Percentiles rank a stretch among this genome's conserved stretches.
These are phyloP conservation scores for Phytopythium helicoides DNA, from an alignment of 352 stramenopile species.

Conservation along the genomic window DNA sequence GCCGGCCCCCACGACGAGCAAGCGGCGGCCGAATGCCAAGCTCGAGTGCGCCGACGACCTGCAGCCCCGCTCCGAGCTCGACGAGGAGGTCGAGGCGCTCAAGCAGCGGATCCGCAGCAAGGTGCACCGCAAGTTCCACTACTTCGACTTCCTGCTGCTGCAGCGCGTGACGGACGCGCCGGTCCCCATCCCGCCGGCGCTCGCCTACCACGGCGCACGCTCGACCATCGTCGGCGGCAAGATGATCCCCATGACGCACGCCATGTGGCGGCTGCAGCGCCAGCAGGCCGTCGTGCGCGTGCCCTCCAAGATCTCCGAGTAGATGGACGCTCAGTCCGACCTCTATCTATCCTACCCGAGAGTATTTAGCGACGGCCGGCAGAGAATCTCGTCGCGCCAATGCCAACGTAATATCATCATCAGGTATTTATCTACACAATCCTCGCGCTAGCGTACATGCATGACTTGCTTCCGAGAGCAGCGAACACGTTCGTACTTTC, in stretches of 20 bases:
- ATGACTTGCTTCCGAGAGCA: too few relatives aligned
- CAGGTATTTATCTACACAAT: neutral
- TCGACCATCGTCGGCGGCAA: slow-evolving; percentile 50
- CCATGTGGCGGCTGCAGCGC: slow-evolving; percentile 52
- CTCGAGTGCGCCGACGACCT: slow-evolving; percentile 8
- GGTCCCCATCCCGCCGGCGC: slow-evolving; percentile 38
- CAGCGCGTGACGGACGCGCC: slow-evolving; percentile 51
- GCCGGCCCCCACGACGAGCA: slow-evolving; percentile 11
- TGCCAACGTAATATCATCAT: too few relatives aligned
- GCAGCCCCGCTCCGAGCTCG: slow-evolving; percentile 4
- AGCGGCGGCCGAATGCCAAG: slow-evolving; percentile 12
- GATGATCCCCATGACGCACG: slow-evolving; percentile 53
- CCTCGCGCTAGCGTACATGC: too few relatives aligned
- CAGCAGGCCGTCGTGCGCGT: neutral
- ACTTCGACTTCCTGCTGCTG: slow-evolving; percentile 63
- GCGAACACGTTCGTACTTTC: too few relatives aligned
- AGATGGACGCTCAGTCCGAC: too few relatives aligned
- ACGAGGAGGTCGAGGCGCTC: slow-evolving; percentile 44
- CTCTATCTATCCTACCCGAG: too few relatives aligned
- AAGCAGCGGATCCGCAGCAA: slow-evolving; percentile 55
- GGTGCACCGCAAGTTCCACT: slow-evolving; percentile 39
- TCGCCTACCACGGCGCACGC: slow-evolving; percentile 25
- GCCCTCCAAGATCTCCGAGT: neutral
- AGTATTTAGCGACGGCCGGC: too few relatives aligned
- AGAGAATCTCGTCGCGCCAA: too few relatives aligned